Conservation (phyloP, 495 filamentous ascomycete genomes). For the Cryomyces minteri region DNA sequence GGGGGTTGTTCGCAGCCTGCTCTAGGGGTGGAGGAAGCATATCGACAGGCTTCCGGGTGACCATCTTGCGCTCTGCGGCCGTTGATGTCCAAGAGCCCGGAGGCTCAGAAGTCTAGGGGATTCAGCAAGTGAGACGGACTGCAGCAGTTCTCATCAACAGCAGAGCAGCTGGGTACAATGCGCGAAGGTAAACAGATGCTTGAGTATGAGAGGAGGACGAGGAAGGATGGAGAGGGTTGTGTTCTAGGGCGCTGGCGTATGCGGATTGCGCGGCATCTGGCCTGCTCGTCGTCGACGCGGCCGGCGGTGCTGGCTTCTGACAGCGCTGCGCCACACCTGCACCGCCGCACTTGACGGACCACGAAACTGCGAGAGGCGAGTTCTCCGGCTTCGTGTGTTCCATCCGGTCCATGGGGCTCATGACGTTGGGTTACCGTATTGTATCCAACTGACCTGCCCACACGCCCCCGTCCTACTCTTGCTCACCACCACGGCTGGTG, state of each 20-base stretch:
- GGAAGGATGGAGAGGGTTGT: not conserved
- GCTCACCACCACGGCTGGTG: not conserved
- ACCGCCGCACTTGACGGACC: not conserved
- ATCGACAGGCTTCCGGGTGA: slow-evolving; percentile 2
- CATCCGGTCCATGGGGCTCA: not conserved
- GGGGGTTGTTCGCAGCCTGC: slow-evolving; percentile 13
- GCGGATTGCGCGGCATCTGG: no score
- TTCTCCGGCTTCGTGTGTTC: not conserved
- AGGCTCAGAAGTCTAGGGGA: not conserved
- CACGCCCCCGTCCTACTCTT: not conserved
- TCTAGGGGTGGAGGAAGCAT: slow-evolving; percentile 13
- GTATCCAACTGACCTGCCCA: not conserved
- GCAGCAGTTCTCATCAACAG: not conserved
- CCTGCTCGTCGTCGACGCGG: no score
- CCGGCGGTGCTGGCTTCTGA: no score
- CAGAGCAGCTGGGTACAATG: no score
- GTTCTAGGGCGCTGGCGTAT: no score
- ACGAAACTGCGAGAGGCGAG: not conserved
- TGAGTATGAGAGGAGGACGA: not conserved
- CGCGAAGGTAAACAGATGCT: not conserved
- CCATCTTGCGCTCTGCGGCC: not conserved
- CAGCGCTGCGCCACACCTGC: no score
- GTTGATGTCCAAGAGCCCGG: not conserved
- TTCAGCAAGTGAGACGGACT: not conserved
- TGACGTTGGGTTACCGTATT: not conserved